Conservation (phyloP, 129 eudicot genomes). For the Flaveria sonorensis region DNA sequence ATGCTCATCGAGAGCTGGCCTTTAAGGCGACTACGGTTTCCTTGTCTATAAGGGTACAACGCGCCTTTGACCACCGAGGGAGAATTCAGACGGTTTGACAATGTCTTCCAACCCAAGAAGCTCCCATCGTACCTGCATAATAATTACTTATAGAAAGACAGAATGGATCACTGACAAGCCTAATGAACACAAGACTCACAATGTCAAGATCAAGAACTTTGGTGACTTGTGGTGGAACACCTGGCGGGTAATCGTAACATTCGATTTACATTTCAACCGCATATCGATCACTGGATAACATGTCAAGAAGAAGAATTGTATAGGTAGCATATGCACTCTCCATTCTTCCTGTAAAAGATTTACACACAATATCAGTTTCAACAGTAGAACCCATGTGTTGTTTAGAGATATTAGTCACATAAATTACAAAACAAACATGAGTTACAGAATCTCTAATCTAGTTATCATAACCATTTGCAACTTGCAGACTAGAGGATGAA, state of each 20-base stretch:
- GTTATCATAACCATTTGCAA: background rate
- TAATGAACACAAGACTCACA: constrained; percentile 43
- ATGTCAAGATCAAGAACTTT: constrained; percentile 85
- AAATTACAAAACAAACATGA: background rate
- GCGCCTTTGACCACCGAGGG: constrained; percentile 78
- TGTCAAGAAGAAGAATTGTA: constrained; percentile 71
- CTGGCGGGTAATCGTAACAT: constrained; percentile 66
- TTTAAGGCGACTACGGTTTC: constrained; percentile 71
- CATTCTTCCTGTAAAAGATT: constrained; percentile 70
- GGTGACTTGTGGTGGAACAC: constrained; percentile 60
- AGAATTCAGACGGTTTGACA: constrained; percentile 66
- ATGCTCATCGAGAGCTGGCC: constrained; percentile 75
- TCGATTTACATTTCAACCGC: constrained; percentile 70
- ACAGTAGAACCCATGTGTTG: background rate
- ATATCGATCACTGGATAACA: constrained; percentile 74
- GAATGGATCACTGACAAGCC: background rate
- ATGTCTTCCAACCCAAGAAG: constrained; percentile 75
- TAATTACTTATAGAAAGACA: background rate
- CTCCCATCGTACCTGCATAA: constrained; percentile 75
- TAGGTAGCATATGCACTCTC: constrained; percentile 89
- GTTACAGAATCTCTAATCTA: constrained; percentile 2
- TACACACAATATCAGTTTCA: constrained; percentile 12
- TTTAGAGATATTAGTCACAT: background rate
- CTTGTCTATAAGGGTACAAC: constrained; percentile 76
- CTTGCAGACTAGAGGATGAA: background rate